Evolutionary conservation across 2,329 filamentous ascomycete genomes (phyloP).

Genomic region (Verticillium nubilum): DNA sequence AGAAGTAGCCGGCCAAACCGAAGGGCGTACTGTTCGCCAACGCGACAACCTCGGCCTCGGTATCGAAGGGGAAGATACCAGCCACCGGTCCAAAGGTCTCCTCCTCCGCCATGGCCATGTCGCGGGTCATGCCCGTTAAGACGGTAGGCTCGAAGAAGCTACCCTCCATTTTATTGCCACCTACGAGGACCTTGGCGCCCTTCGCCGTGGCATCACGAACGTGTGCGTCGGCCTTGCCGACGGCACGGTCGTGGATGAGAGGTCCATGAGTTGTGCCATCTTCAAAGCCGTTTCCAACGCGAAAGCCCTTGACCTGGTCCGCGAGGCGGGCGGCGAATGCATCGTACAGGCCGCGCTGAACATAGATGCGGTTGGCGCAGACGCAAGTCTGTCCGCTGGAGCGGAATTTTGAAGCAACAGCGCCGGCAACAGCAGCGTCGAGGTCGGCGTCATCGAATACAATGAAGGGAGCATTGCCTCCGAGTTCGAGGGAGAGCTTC

Average conservation of each 20-base stretch:
- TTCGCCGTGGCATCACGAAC: conserved; percentile 74
- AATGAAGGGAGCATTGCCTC: conserved; percentile 93
- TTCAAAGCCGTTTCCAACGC: conserved; percentile 69
- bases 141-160: conserved; percentile 93
- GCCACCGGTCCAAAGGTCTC: conserved; percentile 97
- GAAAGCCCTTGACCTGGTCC: conserved; percentile 68
- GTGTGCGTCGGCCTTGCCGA: conserved; percentile 73
- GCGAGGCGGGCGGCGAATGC: conserved; percentile 64
- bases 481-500: conserved; percentile 79
- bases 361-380: conserved; percentile 77
- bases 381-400: conserved; percentile 95
- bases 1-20: conserved; percentile 93
- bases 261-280: conserved; percentile 72
- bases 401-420: conserved; percentile 85
- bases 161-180: conserved; percentile 64
- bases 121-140: conserved; percentile 75
- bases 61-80: conserved; percentile 81
- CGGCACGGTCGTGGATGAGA: conserved; percentile 77
- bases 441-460: conserved; percentile 94
- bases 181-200: conserved; percentile 68
- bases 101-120: conserved; percentile 80
- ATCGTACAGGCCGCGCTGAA: conserved; percentile 75
- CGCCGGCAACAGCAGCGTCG: conserved; percentile 76
- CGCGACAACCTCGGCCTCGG: conserved; percentile 80
- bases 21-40: conserved; percentile 80